Conservation (phyloP, 1,139 yeast genomes). For the Protomyces gravidus region DNA sequence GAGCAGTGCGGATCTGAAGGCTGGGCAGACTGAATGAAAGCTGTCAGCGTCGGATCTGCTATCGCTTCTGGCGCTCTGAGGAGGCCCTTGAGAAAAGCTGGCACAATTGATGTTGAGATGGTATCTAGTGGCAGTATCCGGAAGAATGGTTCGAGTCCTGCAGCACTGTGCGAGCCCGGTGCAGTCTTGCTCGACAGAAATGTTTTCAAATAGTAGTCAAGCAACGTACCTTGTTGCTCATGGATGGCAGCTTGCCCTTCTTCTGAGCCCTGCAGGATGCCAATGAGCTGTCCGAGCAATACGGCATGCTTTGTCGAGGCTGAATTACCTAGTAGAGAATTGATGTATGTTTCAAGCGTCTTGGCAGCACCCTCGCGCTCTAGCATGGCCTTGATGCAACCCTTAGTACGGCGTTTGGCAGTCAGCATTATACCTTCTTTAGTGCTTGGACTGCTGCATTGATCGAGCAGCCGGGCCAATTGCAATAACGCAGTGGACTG, state of each 20-base stretch:
- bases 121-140: conserved; percentile 34
- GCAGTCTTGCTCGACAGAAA: conserved; percentile 8
- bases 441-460: not conserved
- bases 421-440: conserved; percentile 6
- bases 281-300: conserved; percentile 2
- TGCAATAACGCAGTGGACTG: not conserved
- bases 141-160: conserved; percentile 10
- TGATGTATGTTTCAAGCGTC: not conserved
- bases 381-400: not conserved
- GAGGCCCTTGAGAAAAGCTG: conserved; percentile 68
- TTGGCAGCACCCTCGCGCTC: not conserved
- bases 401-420: conserved; percentile 1
- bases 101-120: conserved; percentile 49
- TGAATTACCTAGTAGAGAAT: not conserved
- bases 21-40: conserved; percentile 46
- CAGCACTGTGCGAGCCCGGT: not conserved
- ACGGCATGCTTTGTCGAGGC: not conserved
- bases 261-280: not conserved
- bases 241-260: not conserved
- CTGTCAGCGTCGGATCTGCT: conserved; percentile 52
- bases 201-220: not conserved
- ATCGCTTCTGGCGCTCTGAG: conserved; percentile 78
- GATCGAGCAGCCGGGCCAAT: conserved; percentile 15
- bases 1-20: conserved; percentile 43
- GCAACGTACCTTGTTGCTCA: not conserved